A percentile compares a stretch with the other conserved stretches of the same genome.
These are phyloP conservation scores for Aspergillus awamori DNA, from an alignment of 2,329 filamentous ascomycete species.

Conservation along the genomic window DNA sequence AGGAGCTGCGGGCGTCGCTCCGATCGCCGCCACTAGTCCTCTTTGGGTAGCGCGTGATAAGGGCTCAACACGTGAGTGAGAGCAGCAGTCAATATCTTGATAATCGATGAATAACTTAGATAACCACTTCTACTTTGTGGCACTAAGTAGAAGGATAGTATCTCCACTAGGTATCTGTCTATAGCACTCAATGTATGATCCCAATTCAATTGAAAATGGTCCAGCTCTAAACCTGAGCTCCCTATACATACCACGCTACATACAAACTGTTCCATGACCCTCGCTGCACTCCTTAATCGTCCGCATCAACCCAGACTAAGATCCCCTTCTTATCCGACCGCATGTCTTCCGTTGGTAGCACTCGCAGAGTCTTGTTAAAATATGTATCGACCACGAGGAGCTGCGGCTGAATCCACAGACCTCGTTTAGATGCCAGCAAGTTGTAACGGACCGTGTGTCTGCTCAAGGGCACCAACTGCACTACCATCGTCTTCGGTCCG, in stretches of 20 bases:
- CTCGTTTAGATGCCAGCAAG: conserved; percentile 66
- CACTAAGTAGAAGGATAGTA: no score
- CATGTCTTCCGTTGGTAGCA: conserved; percentile 75
- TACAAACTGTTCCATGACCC: no score
- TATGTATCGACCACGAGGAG: conserved; percentile 84
- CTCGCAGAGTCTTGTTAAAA: conserved; percentile 85
- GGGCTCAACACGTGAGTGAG: conserved; percentile 27
- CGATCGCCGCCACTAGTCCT: conserved; percentile 27
- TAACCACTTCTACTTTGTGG: no score
- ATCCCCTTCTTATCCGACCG: conserved; percentile 57
- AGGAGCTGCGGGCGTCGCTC: conserved; percentile 22
- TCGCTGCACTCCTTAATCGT: conserved; percentile 29
- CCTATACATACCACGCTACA: no score
- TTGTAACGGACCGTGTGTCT: conserved; percentile 73
- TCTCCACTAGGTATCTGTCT: no score
- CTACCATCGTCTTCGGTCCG: conserved; percentile 75
- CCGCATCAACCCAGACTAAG: conserved; percentile 48
- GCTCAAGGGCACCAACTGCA: conserved; percentile 83
- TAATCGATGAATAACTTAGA: no score
- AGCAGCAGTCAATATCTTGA: not conserved
- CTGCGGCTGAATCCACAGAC: conserved; percentile 70
- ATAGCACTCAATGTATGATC: no score
- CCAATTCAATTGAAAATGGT: no score
- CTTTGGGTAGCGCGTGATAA: conserved; percentile 25
- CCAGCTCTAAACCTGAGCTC: no score